These are phyloP conservation scores for Coemansia nantahalensis DNA, from an alignment of 192 early-diverging fungal genomes.

Conservation along the genomic window DNA sequence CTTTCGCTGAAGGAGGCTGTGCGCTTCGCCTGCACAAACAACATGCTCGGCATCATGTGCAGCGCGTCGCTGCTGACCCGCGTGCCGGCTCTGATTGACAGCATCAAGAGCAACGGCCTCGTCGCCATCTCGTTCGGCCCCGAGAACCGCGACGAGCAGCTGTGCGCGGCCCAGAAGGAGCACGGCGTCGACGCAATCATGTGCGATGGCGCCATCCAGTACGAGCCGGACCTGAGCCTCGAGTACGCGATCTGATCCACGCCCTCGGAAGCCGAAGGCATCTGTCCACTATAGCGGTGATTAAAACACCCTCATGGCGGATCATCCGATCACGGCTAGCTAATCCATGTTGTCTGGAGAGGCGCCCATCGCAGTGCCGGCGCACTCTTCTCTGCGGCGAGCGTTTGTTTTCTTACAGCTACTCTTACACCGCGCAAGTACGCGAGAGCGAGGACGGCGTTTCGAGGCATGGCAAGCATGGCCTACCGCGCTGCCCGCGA, in stretches of 20 bases:
- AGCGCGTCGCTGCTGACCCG: conserved; percentile 87
- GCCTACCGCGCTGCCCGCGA: conserved; percentile 30
- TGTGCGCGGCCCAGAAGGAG: conserved; percentile 70
- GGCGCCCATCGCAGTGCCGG: too few species aligned
- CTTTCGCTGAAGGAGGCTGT: conserved; percentile 90
- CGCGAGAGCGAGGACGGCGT: not conserved
- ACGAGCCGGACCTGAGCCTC: conserved; percentile 33
- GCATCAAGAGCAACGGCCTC: conserved; percentile 90
- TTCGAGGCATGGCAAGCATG: conserved; percentile 1
- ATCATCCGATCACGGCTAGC: too few species aligned
- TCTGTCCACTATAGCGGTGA: too few species aligned
- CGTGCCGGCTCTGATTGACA: conserved; percentile 86
- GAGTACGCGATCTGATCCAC: conserved; percentile 20
- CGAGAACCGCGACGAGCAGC: conserved; percentile 63
- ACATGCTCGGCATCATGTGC: conserved; percentile 91
- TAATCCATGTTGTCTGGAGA: too few species aligned
- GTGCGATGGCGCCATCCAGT: conserved; percentile 61
- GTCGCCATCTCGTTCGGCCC: conserved; percentile 87
- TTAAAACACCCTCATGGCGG: too few species aligned
- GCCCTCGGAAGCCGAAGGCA: too few species aligned
- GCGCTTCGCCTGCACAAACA: conserved; percentile 86
- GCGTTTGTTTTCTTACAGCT: too few species aligned
- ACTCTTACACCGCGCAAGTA: too few species aligned
- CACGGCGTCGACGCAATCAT: conserved; percentile 92
- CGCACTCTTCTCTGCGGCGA: too few species aligned